Evolutionary conservation across 208 protist genomes (phyloP).

Genomic region (Leishmania guyanensis): DNA sequence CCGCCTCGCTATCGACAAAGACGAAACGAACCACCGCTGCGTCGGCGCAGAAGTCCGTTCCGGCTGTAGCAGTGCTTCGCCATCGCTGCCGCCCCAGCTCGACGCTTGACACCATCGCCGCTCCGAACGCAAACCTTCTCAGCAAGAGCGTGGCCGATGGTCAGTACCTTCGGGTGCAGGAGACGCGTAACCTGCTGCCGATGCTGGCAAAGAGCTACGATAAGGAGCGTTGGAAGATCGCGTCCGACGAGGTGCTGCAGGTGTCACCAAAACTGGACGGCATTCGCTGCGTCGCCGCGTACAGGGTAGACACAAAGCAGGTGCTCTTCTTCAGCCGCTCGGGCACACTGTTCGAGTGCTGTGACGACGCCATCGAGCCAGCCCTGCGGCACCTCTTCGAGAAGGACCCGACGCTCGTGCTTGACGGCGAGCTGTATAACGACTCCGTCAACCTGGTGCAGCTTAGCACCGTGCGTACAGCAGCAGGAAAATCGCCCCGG

Average conservation of each 20-base stretch:
- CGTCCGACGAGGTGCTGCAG: constrained; percentile 43
- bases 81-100: constrained; percentile 69
- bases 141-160: constrained; percentile 78
- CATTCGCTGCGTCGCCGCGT: constrained; percentile 86
- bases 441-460: constrained; percentile 48
- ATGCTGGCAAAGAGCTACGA: constrained; percentile 88
- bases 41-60: not conserved
- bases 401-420: constrained; percentile 69
- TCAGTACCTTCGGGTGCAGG: constrained; percentile 56
- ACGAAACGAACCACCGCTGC: not conserved
- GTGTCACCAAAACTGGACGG: constrained; percentile 92
- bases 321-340: constrained; percentile 85
- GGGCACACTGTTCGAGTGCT: constrained; percentile 88
- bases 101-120: constrained; percentile 38
- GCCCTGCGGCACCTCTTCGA: constrained; percentile 66
- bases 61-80: constrained; percentile 17
- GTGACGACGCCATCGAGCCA: constrained; percentile 72
- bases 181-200: constrained; percentile 79
- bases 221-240: constrained; percentile 65
- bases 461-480: not conserved
- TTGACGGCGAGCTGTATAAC: constrained; percentile 91
- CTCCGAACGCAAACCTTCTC: constrained; percentile 59
- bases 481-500: not conserved
- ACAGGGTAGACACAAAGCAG: constrained; percentile 45
- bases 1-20: not conserved